phyloP scores from a whole-genome alignment of 345 rosid species.

The Corchorus olitorius region DNA sequence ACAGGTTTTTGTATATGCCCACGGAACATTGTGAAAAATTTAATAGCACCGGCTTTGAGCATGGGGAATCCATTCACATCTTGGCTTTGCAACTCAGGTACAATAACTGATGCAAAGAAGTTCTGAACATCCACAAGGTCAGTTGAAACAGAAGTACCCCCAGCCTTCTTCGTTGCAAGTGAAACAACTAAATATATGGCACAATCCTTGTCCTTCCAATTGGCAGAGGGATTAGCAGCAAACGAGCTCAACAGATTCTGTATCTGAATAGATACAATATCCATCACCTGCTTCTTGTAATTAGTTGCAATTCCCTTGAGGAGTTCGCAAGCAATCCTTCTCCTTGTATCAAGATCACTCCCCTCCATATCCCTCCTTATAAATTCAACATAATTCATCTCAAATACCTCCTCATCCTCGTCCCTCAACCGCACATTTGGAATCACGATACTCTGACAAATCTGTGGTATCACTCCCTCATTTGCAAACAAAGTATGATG shows the following conservation, averaged over 20 bases:
- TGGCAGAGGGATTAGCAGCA: constrained; percentile 63
- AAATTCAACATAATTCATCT: constrained; percentile 94
- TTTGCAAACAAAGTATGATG: constrained; percentile 82
- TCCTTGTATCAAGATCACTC: constrained; percentile 94
- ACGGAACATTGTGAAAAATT: constrained; percentile 85
- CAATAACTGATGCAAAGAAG: constrained; percentile 72
- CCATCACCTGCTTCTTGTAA: constrained; percentile 70
- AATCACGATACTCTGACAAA: constrained; percentile 89
- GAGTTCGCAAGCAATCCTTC: constrained; percentile 97
- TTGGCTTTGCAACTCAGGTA: constrained; percentile 82
- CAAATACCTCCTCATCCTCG: constrained; percentile 97
- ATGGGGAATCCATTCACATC: constrained; percentile 77
- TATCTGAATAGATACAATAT: constrained; percentile 71
- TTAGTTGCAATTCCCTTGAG: constrained; percentile 91
- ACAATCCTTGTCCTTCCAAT: constrained; percentile 99
- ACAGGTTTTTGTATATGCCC: constrained; percentile 67
- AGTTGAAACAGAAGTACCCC: constrained; percentile 75
- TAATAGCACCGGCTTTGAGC: constrained; percentile 96
- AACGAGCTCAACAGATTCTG: constrained; percentile 66
- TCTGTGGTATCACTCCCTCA: constrained; percentile 76
- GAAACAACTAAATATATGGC: constrained; percentile 93
- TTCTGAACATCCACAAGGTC: constrained; percentile 86
- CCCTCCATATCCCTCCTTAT: constrained; percentile 99
- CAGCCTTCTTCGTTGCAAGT: constrained; percentile 84
- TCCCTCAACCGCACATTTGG: constrained; percentile 92